phyloP scores from a whole-genome alignment of 2,329 filamentous ascomycete species.

The Aaosphaeria pasadenensis region DNA sequence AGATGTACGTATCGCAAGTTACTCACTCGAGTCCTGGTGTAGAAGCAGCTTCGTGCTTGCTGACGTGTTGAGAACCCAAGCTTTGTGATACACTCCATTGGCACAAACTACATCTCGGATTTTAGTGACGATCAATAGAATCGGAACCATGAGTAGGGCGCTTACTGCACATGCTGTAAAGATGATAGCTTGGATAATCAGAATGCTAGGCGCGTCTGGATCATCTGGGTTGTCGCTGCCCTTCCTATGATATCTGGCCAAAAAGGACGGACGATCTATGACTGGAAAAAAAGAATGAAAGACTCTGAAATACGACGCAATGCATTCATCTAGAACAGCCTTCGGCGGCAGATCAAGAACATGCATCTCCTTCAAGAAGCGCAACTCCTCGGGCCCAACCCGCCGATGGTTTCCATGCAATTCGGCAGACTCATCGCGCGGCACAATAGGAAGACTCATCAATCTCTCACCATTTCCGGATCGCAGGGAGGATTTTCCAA shows the following conservation, averaged over 20 bases:
- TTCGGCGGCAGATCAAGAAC: background rate
- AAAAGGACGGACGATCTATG: background rate
- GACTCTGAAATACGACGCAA: background rate
- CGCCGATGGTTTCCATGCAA: background rate
- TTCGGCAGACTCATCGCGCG: background rate
- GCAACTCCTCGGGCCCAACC: background rate
- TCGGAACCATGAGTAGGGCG: background rate
- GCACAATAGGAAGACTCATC: background rate
- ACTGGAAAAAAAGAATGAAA: background rate
- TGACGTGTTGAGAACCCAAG: background rate
- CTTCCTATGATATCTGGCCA: background rate
- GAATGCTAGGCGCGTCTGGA: background rate
- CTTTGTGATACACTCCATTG: background rate
- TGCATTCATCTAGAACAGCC: background rate
- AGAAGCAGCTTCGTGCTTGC: background rate
- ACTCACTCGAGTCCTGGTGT: background rate
- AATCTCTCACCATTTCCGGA: background rate
- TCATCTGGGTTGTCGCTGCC: background rate
- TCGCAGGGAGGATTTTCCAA: background rate
- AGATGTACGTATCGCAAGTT: too few species aligned
- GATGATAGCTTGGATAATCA: background rate
- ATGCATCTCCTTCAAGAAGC: background rate
- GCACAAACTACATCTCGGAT: background rate
- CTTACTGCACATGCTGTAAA: background rate
- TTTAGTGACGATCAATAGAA: background rate